A percentile compares a stretch with the other conserved stretches of the same genome.
Conservation (phyloP, 352 stramenopile species). For the Globisporangium canariense region DNA sequence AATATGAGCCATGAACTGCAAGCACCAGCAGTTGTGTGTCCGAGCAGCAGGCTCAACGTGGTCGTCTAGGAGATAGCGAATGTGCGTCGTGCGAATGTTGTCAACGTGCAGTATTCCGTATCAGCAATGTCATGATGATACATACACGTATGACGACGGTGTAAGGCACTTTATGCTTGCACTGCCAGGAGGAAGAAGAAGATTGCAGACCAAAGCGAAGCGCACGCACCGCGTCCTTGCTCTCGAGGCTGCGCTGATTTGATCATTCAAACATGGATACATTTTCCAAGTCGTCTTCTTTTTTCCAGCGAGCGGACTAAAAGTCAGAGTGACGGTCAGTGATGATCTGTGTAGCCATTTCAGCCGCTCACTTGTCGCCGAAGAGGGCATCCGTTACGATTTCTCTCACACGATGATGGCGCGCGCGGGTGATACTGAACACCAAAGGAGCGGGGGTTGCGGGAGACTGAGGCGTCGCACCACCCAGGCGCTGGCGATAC, state of each 20-base stretch:
- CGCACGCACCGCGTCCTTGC: no score
- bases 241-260: not conserved
- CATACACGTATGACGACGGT: no score
- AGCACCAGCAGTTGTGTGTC: no score
- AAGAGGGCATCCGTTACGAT: conserved; percentile 4
- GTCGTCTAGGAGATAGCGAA: no score
- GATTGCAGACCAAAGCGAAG: no score
- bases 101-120: no score
- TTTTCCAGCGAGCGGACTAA: not conserved
- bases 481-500: conserved; percentile 3
- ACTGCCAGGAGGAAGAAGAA: no score
- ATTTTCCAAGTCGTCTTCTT: conserved; percentile 7
- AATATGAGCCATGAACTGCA: not conserved
- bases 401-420: not conserved
- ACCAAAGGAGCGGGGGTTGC: not conserved
- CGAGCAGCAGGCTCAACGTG: no score
- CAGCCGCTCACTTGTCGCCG: not conserved
- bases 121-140: no score
- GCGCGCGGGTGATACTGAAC: not conserved
- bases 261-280: not conserved
- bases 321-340: not conserved
- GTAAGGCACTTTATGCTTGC: no score
- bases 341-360: conserved; percentile 8
- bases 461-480: not conserved
- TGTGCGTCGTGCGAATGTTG: no score